Base-by-base conservation (phyloP, 2,329 filamentous ascomycete species). In the Rhynchosporium agropyri region DNA sequence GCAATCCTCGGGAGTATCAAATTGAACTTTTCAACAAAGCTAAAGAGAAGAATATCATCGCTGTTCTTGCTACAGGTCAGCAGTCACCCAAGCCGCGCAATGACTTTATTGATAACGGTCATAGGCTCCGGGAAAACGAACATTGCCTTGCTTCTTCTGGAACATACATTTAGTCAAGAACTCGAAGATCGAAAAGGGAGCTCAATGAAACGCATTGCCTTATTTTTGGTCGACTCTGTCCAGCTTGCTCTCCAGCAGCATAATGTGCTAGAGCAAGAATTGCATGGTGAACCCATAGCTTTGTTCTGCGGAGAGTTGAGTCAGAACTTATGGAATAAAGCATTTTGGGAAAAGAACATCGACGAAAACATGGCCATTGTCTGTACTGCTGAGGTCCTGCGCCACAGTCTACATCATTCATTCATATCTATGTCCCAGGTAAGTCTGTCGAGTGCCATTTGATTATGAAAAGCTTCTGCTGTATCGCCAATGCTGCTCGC, bases 211-310 rank as follows among this genome's bases (percentile, higher is more conserved):
- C 87, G 88, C 33, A 83, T 91, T 8, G 85, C 92, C 0, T 96
- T 98, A 77, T 99, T 99, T 72, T 76, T 99, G 48, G 86, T 95
- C 9, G 89, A 96, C 70, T 96, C 91, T 63, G 92, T 98, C 1
- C 89, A 92, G 0, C 82, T 99, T 12, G 93, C 95, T 7, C 91
- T 91, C 68, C 95, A 99, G 74, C 95, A 99, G 75, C 86, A 90
- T 64, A 87, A 88, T 0, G 92, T 97, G 1, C 80, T 99, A 13
- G 84, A 86, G 63, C 86, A 85, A 70, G 97, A 97, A 70, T 82
- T 98, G 8, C 33, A 36, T 36, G 88, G 92, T 64, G 86, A 93
- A 64, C 83, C 86, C 4, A 83, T 96, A 28, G 85, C 84, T 43
- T 86, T 86, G 64, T 86, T 96, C 57, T 92, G 87, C 69, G 95